Evolutionary conservation across 352 stramenopile genomes (phyloP).

Genomic region (Pythium pyrilobum): DNA sequence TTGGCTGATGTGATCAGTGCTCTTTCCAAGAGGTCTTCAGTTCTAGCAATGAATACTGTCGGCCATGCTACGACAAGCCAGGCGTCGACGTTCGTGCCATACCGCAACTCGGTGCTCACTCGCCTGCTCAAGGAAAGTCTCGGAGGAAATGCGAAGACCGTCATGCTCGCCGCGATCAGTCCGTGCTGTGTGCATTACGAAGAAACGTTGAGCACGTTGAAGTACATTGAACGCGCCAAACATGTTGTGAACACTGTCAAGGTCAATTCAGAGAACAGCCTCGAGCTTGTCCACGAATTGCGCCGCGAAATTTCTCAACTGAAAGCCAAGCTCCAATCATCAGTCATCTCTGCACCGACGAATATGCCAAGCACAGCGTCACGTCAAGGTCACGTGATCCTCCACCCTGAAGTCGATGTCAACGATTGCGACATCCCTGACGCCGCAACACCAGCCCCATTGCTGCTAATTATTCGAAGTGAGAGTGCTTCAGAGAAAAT

Average conservation of each 20-base stretch:
- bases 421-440: background rate
- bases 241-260: constrained; percentile 36
- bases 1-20: constrained; percentile 83
- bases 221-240: constrained; percentile 71
- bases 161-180: constrained; percentile 87
- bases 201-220: constrained; percentile 82
- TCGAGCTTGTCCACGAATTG: constrained; percentile 31
- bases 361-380: too few species aligned
- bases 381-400: too few species aligned
- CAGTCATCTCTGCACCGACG: background rate
- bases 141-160: constrained; percentile 72
- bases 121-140: constrained; percentile 75
- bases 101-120: constrained; percentile 87
- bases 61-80: constrained; percentile 7
- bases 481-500: background rate
- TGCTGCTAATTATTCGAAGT: too few species aligned
- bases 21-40: constrained; percentile 32
- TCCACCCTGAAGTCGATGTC: background rate
- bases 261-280: constrained; percentile 29
- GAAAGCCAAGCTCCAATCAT: constrained; percentile 28
- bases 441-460: too few species aligned
- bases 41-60: background rate
- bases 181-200: constrained; percentile 83
- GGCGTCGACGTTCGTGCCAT: constrained; percentile 61
- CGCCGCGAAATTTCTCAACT: constrained; percentile 37